Base-by-base conservation (phyloP, 2,329 filamentous ascomycete genomes). In the Ophiostoma pallidulum region DNA sequence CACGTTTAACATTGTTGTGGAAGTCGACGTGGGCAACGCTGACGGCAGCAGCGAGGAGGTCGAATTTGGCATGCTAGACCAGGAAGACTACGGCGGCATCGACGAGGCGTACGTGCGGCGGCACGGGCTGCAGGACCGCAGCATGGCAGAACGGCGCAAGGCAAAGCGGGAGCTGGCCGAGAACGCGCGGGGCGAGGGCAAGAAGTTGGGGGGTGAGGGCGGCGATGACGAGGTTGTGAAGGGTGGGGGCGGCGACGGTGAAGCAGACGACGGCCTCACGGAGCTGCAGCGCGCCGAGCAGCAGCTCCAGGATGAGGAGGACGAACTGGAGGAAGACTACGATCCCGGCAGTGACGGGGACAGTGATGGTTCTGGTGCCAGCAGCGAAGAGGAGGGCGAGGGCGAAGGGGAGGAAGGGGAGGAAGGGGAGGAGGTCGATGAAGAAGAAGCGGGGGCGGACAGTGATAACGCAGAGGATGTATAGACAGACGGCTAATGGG, bases 21-120 rank as follows among this genome's bases (percentile, higher is more conserved):
- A 84, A 57, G 69, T 81, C 5, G 76, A 76, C 44, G 63, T 68
- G 0, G 45, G 31, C n/a, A 63, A 59, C 10, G 76, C 69, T 2
- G 66, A 61, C 7, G 69, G 68, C 9, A 69, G 65, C 14, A 71
- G 72, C 33, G 75, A 81, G 52, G 80, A 84, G 57, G 64, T 82
- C 19, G 80, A 84, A 59, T 84, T 84, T 53, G 70, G 70, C 32
- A 84, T 84, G 81, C 61, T 85, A 16, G 81, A 85, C 56, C 80
- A 85, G 62, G 77, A 79, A 53, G 79, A 85, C 58, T 84, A 81
- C 51, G 67, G 64, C 4, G 75, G 73, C 19, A 84, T 85, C 51
- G 78, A 82, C 56, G 72, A 75, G 53, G 60, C 58, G n/a, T 85
- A 81, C 56, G 70, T 84, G 40, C 72, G 74, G 56, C 70, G 70